A percentile compares a stretch with the other conserved stretches of the same genome.
phyloP scores from a whole-genome alignment of 2,329 filamentous ascomycete genomes.

The Verticillium nubilum region DNA sequence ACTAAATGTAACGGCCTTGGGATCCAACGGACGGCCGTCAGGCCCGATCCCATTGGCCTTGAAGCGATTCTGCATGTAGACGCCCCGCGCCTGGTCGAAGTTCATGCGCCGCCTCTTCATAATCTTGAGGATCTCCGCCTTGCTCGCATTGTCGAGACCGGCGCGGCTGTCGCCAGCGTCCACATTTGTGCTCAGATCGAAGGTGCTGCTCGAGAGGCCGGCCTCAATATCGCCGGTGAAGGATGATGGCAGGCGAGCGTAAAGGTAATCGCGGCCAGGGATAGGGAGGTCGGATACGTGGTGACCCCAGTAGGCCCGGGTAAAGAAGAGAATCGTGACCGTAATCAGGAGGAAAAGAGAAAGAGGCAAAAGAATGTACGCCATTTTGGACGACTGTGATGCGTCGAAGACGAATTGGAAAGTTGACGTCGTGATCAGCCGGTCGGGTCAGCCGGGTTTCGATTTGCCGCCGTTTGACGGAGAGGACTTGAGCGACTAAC shows the following conservation, averaged over 20 bases:
- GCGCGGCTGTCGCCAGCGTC: conserved; percentile 70
- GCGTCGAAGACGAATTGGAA: not conserved
- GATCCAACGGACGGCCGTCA: conserved; percentile 83
- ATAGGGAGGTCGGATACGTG: conserved; percentile 56
- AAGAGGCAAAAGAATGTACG: conserved; percentile 74
- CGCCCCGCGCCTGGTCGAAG: conserved; percentile 86
- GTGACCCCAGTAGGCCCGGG: conserved; percentile 71
- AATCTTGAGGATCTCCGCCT: conserved; percentile 77
- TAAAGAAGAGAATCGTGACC: conserved; percentile 75
- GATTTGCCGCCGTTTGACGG: not conserved
- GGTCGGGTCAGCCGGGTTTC: not conserved
- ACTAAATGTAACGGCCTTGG: conserved; percentile 93
- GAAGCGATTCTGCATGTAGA: conserved; percentile 83
- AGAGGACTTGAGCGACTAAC: not conserved
- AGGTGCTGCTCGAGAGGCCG: conserved; percentile 75
- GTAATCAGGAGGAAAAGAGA: conserved; percentile 65
- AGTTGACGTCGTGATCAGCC: not conserved
- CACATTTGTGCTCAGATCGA: conserved; percentile 78
- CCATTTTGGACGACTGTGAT: conserved; percentile 49
- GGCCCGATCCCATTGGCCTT: conserved; percentile 81
- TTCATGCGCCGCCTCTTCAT: conserved; percentile 80
- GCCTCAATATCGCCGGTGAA: conserved; percentile 85
- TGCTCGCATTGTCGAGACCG: conserved; percentile 75
- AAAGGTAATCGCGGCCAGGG: conserved; percentile 57
- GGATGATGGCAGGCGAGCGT: conserved; percentile 68